These are phyloP conservation scores for Teratosphaeria zuluensis DNA, from an alignment of 2,329 filamentous ascomycete species.

Conservation along the genomic window DNA sequence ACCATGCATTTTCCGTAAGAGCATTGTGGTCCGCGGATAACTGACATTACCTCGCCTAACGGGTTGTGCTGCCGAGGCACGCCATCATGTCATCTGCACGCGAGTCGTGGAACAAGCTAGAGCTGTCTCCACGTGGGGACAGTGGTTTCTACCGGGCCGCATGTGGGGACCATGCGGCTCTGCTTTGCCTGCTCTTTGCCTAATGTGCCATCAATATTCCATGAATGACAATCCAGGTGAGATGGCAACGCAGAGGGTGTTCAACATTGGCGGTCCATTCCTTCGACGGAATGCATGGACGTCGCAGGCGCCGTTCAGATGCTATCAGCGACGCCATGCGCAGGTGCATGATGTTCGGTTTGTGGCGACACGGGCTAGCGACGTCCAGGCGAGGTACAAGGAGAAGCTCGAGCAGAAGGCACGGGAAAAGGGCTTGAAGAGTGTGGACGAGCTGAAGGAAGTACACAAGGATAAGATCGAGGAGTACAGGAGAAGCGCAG, in stretches of 20 bases:
- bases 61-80: not conserved
- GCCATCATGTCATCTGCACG: not conserved
- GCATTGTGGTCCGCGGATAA: not conserved
- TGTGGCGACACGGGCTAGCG: conserved; percentile 64
- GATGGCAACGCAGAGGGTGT: not conserved
- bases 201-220: not conserved
- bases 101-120: not conserved
- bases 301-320: conserved; percentile 15
- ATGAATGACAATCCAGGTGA: not conserved
- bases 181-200: not conserved
- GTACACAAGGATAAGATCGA: conserved; percentile 80
- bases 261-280: conserved; percentile 5
- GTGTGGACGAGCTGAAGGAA: conserved; percentile 66
- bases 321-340: conserved; percentile 69
- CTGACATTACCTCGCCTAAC: not conserved
- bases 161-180: not conserved
- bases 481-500: conserved; percentile 57
- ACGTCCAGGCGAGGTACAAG: conserved; percentile 72
- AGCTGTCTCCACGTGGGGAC: no score
- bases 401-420: conserved; percentile 79
- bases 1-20: not conserved
- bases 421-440: conserved; percentile 55
- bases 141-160: not conserved
- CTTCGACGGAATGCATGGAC: conserved; percentile 14
- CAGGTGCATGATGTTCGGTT: conserved; percentile 88